Conservation (phyloP, 257 asterid genomes). For the Solanum corneliomulleri region DNA sequence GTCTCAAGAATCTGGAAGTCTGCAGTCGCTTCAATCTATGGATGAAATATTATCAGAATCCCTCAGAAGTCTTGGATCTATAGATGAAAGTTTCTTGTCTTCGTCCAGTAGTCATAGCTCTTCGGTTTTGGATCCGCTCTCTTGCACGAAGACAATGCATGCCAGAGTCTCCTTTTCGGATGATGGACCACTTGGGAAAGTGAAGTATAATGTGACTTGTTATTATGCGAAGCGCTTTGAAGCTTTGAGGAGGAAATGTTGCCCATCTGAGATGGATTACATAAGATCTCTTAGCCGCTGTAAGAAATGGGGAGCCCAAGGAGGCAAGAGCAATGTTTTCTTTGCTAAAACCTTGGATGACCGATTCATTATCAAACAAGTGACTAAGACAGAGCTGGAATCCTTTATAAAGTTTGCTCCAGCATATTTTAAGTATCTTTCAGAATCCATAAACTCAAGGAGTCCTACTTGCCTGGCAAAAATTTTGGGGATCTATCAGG, state of each 20-base stretch:
- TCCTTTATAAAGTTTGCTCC: constrained; percentile 94
- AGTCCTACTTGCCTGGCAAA: constrained; percentile 93
- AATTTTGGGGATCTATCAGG: constrained; percentile 96
- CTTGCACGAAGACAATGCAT: constrained; percentile 56
- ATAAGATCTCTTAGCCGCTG: constrained; percentile 83
- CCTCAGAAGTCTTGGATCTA: constrained; percentile 45
- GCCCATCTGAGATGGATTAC: constrained; percentile 79
- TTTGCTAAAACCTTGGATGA: constrained; percentile 95
- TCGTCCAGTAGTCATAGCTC: constrained; percentile 43
- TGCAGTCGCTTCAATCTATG: constrained; percentile 41
- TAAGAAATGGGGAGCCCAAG: constrained; percentile 99
- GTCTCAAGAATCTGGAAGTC: constrained; percentile 36
- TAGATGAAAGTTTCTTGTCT: constrained; percentile 53
- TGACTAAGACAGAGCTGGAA: constrained; percentile 95
- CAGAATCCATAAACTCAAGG: constrained; percentile 56
- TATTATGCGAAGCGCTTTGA: constrained; percentile 80
- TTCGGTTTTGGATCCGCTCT: constrained; percentile 47
- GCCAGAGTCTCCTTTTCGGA: constrained; percentile 51
- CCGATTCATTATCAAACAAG: constrained; percentile 88
- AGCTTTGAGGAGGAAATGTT: constrained; percentile 77
- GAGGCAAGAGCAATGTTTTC: constrained; percentile 96
- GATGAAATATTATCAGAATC: constrained; percentile 60
- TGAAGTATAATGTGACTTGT: constrained; percentile 61
- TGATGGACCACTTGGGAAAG: constrained; percentile 68
- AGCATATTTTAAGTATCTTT: constrained; percentile 69